These are phyloP conservation scores for Emericellopsis terricola DNA, from an alignment of 495 filamentous ascomycete species.

Conservation along the genomic window DNA sequence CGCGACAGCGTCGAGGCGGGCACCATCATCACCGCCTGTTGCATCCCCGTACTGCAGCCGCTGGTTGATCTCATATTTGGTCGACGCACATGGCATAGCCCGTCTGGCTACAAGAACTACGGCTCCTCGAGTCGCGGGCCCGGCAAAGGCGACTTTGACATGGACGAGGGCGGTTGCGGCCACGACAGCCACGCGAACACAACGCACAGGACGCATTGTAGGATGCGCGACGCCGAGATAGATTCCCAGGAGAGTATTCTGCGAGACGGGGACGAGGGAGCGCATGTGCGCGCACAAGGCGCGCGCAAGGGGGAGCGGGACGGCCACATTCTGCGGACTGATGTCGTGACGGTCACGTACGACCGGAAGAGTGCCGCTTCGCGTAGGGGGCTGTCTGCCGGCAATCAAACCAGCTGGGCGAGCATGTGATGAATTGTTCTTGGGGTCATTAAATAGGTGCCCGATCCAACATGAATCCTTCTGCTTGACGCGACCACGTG, in stretches of 20 bases:
- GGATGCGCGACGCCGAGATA: not conserved
- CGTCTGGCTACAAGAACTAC: not conserved
- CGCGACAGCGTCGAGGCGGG: conserved; percentile 28
- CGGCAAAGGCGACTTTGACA: not conserved
- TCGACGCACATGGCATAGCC: not conserved
- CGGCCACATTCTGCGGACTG: not conserved
- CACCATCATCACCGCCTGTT: conserved; percentile 28
- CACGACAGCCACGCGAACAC: not conserved
- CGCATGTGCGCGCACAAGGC: not conserved
- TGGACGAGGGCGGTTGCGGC: not conserved
- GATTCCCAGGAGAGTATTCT: not conserved
- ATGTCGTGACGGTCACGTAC: not conserved
- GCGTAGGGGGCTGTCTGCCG: too few species aligned
- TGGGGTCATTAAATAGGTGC: too few species aligned
- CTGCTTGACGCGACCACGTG: too few species aligned
- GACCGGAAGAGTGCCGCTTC: too few species aligned
- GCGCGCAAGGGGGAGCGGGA: not conserved
- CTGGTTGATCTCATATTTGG: conserved; percentile 17
- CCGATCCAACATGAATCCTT: too few species aligned
- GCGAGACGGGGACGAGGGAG: not conserved
- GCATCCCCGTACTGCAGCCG: conserved; percentile 28
- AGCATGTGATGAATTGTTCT: too few species aligned
- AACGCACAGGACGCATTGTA: not conserved
- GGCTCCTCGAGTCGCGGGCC: not conserved
- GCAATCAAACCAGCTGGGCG: too few species aligned